Evolutionary conservation across 208 protist species (phyloP).

Genomic region (Willaertia magna): DNA sequence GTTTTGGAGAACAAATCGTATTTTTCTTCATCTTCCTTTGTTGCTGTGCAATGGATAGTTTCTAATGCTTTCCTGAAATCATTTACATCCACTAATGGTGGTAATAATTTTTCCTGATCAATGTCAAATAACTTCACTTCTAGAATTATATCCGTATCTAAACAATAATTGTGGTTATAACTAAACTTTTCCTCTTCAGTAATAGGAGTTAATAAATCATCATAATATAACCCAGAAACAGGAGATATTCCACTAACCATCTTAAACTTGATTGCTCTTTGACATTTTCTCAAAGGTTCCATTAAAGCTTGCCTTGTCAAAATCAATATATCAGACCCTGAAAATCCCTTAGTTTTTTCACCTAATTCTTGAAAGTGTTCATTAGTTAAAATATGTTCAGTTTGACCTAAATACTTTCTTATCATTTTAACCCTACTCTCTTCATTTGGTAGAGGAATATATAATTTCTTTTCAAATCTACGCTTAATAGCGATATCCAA

Average conservation of each 20-base stretch:
- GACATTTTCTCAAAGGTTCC: conserved; percentile 83
- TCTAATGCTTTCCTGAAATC: conserved; percentile 81
- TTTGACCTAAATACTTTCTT: background rate
- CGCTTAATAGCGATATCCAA: conserved; percentile 52
- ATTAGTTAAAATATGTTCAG: background rate
- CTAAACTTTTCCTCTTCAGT: conserved; percentile 66
- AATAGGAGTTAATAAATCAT: conserved; percentile 71
- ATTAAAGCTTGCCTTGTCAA: conserved; percentile 90
- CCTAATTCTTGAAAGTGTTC: background rate
- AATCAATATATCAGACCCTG: conserved; percentile 86
- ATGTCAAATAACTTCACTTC: conserved; percentile 80
- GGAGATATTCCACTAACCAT: conserved; percentile 53
- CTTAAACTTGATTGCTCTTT: conserved; percentile 93
- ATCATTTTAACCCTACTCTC: conserved; percentile 46
- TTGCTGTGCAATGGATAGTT: conserved; percentile 66
- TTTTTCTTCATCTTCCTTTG: conserved; percentile 62
- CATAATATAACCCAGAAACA: conserved; percentile 48
- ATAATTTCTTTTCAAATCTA: conserved; percentile 70
- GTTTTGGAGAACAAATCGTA: conserved; percentile 83
- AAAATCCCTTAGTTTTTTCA: conserved; percentile 43
- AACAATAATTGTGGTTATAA: too few relatives aligned
- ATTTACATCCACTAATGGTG: conserved; percentile 59
- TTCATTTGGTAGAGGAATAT: conserved; percentile 64
- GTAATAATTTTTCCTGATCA: conserved; percentile 62
- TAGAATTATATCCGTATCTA: conserved; percentile 19